Percentiles rank a stretch among this genome's conserved stretches.
Evolutionary conservation across 2,329 filamentous ascomycete genomes (phyloP).

Genomic region (Calonectria fujianensis): DNA sequence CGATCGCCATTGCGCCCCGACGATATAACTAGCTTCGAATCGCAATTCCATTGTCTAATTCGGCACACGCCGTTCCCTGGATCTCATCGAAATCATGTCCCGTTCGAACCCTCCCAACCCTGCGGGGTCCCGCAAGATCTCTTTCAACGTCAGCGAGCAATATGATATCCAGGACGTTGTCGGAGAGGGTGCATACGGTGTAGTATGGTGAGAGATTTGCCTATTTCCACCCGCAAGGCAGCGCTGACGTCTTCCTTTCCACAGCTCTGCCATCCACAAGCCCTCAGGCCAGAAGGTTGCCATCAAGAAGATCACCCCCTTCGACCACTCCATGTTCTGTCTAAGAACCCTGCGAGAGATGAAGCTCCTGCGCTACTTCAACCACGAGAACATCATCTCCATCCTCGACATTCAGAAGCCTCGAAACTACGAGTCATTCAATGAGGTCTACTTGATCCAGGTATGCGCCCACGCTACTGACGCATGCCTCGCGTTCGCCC

Average conservation of each 20-base stretch:
- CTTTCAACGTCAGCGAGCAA: slow-evolving; percentile 99
- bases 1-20: slow-evolving; percentile 40
- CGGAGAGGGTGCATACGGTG: slow-evolving; percentile 97
- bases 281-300: slow-evolving; percentile 98
- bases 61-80: slow-evolving; percentile 27
- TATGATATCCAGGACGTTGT: slow-evolving; percentile 99
- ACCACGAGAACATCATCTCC: slow-evolving; percentile 99
- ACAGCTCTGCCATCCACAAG: slow-evolving; percentile 96
- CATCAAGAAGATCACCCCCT: slow-evolving; percentile 99
- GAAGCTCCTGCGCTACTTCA: slow-evolving; percentile 99
- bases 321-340: slow-evolving; percentile 99
- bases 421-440: slow-evolving; percentile 95
- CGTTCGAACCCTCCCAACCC: slow-evolving; percentile 74
- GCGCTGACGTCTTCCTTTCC: slow-evolving; percentile 28
- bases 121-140: slow-evolving; percentile 90
- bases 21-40: slow-evolving; percentile 30
- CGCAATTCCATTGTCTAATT: slow-evolving; percentile 28
- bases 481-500: not conserved
- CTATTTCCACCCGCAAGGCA: slow-evolving; percentile 1
- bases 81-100: slow-evolving; percentile 64
- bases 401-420: slow-evolving; percentile 99
- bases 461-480: slow-evolving; percentile 67
- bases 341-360: slow-evolving; percentile 97
- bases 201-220: slow-evolving; percentile 86
- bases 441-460: slow-evolving; percentile 98